Percentiles rank a stretch among this genome's conserved stretches.
phyloP scores from a whole-genome alignment of 345 rosid species.

The Corchorus olitorius region DNA sequence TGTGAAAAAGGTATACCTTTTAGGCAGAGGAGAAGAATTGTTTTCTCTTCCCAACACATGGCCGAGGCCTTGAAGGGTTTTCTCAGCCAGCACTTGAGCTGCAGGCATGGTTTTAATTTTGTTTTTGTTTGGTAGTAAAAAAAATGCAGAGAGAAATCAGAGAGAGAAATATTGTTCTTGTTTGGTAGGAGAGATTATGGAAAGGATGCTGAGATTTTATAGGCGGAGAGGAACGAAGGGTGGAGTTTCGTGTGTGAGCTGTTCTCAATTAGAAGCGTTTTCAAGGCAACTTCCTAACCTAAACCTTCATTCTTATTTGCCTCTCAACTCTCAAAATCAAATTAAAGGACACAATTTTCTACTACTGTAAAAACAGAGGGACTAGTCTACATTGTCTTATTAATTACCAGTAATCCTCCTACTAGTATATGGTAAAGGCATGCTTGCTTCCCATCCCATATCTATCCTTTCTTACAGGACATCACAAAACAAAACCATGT shows the following conservation, averaged over 20 bases:
- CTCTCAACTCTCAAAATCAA: neutral
- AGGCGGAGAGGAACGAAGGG: neutral
- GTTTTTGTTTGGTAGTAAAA: too few relatives aligned
- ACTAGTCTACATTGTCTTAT: too few relatives aligned
- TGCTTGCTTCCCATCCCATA: too few relatives aligned
- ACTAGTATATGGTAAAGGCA: too few relatives aligned
- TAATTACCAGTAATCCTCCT: too few relatives aligned
- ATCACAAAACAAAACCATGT: too few relatives aligned
- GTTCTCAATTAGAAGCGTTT: neutral
- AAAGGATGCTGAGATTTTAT: neutral
- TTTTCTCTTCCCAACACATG: conserved; percentile 45
- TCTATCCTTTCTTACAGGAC: too few relatives aligned
- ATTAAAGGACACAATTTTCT: neutral
- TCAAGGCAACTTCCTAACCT: conserved; percentile 2
- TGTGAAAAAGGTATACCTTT: conserved; percentile 44
- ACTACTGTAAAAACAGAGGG: neutral
- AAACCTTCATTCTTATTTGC: neutral
- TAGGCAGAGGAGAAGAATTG: conserved; percentile 39
- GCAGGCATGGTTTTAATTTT: conserved; percentile 47
- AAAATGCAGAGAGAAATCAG: neutral
- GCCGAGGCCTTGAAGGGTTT: conserved; percentile 45
- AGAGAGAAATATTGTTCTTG: conserved; percentile 8
- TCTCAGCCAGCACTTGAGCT: conserved; percentile 55
- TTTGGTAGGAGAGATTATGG: neutral
- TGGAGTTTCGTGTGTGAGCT: neutral